Evolutionary conservation across 768 basidiomycete species (phyloP), one percentile per base, ranked within the genome.

Genomic region (Boletus sensibilis): DNA sequence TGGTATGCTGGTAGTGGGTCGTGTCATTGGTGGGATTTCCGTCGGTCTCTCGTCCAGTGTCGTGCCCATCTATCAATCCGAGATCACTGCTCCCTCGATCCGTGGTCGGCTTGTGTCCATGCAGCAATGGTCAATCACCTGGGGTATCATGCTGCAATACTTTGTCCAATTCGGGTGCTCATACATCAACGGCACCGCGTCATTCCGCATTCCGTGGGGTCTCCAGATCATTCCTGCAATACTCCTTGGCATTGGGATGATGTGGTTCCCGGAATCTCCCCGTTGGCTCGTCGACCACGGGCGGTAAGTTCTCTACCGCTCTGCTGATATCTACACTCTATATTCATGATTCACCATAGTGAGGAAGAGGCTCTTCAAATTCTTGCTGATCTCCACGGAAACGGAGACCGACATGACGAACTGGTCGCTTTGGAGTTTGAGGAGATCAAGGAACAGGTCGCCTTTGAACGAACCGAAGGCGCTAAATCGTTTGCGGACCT

Each of bases 151-250:
- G 60, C 70, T 90, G 42, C 88, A 88, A 59, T 85, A 90, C 73
- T 88, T 88, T 68, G 79, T 88, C 59, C 82, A 88, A 61, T 88
- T 88, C 57, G 87, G 87, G 10, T 87, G 84, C 67, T 89, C 86
- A 1, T 72, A 73, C 68, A 86, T 90, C 67, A 71, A 84, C 20
- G 85, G 87, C 33, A 76, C 68, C 13, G 86, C 87, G 0, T 88
- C 87, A 0, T 91, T 90, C 80, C 84, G 88, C 25, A 86, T 91
- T 60, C 89, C 88, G 11, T 89, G 87, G 87, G 86, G 85, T 53
- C 72, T 91, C 27, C 90, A 91, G 67, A 80, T 87, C 76, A 89
- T 92, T 50, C 89, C 89, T 23, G 90, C 86, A 8, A 78, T 89
- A 55, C 53, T 92, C 12, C 79, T 91, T 27, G 82, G 81, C 46